Base-by-base conservation (phyloP, 2,329 filamentous ascomycete species). In the Orbilia javanica region DNA sequence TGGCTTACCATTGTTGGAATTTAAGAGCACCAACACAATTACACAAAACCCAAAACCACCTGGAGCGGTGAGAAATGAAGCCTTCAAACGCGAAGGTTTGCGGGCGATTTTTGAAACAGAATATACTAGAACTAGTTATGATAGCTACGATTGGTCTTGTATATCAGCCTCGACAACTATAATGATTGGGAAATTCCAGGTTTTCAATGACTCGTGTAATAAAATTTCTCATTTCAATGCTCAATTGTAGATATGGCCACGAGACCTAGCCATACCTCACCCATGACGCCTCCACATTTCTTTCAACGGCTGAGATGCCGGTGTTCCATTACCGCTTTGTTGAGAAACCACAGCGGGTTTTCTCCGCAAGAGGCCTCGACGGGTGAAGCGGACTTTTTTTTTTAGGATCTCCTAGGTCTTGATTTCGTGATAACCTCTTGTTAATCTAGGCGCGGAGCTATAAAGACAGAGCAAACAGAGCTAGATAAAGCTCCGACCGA, bases 61-160 rank as follows among this genome's bases (percentile, higher is more conserved):
- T 22, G 42, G 5, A 57, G 29, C 13, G 4, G 46, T 13, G 65
- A 69, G 72, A 76, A 62, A 68, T 15, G n/a, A 22, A 18, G 20
- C 27, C 22, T 13, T 39, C 22, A 57, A n/a, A 36, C 29, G 73
- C 52, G 72, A 77, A 53, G 34, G 44, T 71, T 71, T 77, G 66
- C 73, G 73, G 66, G 25, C 44, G 60, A 71, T 77, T 75, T 73
- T 68, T 25, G 48, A 67, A 72, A 55, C 22, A 71, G 42, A 18
- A 4, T 11, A 5, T 34, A 8, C 34, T 31, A 42, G 8, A 25
- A 18, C 20, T 22, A 39, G n/a, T 4, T 44, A 7, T 6, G 8
- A 20, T 20, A 20, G n/a, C 18, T 44, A 44, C 20, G 42, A 44
- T 44, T 44, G 42, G 42, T 44, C 42, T 42, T 18, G 34, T 36